Base-by-base conservation (phyloP, 140 eudicot species). In the Cichorium intybus region DNA sequence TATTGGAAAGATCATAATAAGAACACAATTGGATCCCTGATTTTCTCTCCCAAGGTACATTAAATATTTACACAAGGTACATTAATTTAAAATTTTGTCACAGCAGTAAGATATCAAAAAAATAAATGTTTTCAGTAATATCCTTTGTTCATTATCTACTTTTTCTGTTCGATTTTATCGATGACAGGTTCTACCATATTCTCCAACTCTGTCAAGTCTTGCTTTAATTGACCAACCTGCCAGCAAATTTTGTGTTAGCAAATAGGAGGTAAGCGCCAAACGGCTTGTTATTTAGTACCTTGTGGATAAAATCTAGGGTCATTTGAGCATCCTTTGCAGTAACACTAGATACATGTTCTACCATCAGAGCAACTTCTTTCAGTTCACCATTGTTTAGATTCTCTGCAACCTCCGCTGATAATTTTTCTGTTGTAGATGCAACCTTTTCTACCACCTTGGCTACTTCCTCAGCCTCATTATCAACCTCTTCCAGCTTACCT, bases 371-470 rank as follows among this genome's bases (percentile, higher is more conserved):
- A 45, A 81, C 71, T 66, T 84, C 81, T 62, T 84, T 90, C 47
- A 90, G 55, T 53, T 70, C 77, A 60, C 82, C 70, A 24, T 78
- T 62, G 34, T 83, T 79, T 21, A 90, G 81, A 67, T 64, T 57
- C 61, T 75, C 81, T 22, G 90, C 97, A 64, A 84, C 83, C 70
- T 77, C 80, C 2, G 69, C 81, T 9, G 91, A 76, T 33, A 80
- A 75, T 48, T 58, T 77, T 34, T 77, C 82, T 1, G 82, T 64
- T 24, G 62, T 37, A 18, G 73, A 12, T 16, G 82, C 82, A 33
- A 77, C 78, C 73, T 81, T 84, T 51, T 84, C 94, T 22, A 87
- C 86, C 60, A 71, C 88, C 75, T 90, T 88, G 1, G 86, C 94
- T 63, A 69, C 86, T 33, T 66, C 74, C 69, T 84, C 97, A 3